These are phyloP conservation scores for Mycena polygramma DNA, from an alignment of 768 basidiomycete genomes.

Conservation along the genomic window DNA sequence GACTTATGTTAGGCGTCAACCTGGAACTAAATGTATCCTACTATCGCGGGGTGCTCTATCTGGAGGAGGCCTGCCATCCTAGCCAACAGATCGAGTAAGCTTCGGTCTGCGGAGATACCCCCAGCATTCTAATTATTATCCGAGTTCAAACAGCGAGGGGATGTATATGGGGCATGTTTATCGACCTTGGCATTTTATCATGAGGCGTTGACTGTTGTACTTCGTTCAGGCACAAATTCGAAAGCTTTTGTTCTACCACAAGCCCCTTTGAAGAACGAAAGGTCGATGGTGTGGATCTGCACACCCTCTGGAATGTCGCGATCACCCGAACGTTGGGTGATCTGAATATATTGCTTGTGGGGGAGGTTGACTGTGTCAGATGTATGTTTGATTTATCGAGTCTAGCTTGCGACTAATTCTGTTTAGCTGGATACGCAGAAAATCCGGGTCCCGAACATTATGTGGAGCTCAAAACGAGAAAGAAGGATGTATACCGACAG, in stretches of 20 bases:
- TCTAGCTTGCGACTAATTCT: not conserved
- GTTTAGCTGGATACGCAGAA: slow-evolving; percentile 9
- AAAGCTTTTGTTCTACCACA: slow-evolving; percentile 9
- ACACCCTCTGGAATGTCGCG: slow-evolving; percentile 17
- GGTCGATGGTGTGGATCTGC: not conserved
- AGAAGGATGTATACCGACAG: not conserved
- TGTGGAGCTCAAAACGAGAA: slow-evolving; percentile 29
- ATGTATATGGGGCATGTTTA: slow-evolving; percentile 16
- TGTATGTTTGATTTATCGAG: not conserved
- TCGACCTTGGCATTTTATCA: not conserved
- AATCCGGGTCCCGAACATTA: slow-evolving; percentile 24
- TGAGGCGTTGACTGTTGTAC: not conserved
- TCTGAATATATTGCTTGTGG: slow-evolving; percentile 24
- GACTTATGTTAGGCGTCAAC: slow-evolving; percentile 16
- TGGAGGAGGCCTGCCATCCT: slow-evolving; percentile 19
- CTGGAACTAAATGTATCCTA: slow-evolving; percentile 26
- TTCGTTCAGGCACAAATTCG: slow-evolving; percentile 25
- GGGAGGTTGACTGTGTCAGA: slow-evolving; percentile 33
- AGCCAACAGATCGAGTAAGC: slow-evolving; percentile 2
- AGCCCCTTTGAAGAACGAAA: not conserved
- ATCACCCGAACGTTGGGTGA: slow-evolving; percentile 21
- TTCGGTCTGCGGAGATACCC: not conserved
- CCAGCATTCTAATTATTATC: not conserved
- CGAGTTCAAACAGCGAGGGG: not conserved
- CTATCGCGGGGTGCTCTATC: slow-evolving; percentile 24